Conservation (phyloP, 257 asterid species). For the Solanum ahanhuiri region DNA sequence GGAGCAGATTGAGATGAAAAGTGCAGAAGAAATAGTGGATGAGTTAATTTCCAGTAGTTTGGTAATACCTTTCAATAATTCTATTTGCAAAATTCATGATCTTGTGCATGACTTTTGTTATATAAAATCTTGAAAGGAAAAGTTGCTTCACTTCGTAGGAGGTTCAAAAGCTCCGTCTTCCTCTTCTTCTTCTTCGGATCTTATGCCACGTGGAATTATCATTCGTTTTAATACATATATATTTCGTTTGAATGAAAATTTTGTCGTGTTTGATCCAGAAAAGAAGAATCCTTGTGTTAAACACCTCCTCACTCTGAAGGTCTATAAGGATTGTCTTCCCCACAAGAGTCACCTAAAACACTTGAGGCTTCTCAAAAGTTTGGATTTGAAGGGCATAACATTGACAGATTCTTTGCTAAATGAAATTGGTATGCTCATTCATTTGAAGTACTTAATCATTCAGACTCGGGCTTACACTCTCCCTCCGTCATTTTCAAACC, state of each 20-base stretch:
- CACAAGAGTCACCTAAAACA: neutral
- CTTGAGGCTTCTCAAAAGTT: neutral
- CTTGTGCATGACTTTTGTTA: too few relatives aligned
- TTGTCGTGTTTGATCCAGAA: too few relatives aligned
- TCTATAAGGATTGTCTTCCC: too few relatives aligned
- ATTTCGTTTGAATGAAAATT: too few relatives aligned
- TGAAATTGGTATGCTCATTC: neutral
- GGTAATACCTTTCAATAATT: conserved; percentile 1
- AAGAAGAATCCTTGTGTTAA: neutral
- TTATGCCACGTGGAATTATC: too few relatives aligned
- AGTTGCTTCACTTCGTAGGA: too few relatives aligned
- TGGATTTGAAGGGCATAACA: accelerated
- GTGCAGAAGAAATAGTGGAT: neutral
- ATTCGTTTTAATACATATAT: too few relatives aligned
- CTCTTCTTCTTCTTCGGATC: too few relatives aligned
- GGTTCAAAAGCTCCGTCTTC: too few relatives aligned
- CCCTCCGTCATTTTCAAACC: neutral
- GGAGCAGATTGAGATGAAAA: neutral
- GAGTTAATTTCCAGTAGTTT: conserved; percentile 12
- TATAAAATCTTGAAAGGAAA: too few relatives aligned
- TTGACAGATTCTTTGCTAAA: neutral
- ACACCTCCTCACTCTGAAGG: neutral
- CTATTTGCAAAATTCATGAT: too few relatives aligned
- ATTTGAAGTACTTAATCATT: neutral
- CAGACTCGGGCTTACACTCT: neutral